Base-by-base conservation (phyloP, 2,329 filamentous ascomycete species). In the Xylariomycetidae sp. region DNA sequence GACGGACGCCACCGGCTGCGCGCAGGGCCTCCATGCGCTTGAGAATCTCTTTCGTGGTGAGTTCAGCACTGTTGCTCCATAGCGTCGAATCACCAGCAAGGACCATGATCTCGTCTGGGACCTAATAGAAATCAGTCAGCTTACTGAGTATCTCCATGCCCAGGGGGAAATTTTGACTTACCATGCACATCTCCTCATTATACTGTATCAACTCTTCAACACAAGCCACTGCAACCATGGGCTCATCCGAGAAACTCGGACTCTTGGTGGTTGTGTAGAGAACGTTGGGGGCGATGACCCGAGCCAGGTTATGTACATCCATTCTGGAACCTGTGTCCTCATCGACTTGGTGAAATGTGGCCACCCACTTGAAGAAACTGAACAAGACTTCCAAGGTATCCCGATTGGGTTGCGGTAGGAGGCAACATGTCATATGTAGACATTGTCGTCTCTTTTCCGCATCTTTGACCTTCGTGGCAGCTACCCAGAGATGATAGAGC, bases 241-340 rank as follows among this genome's bases (percentile, higher is more conserved):
- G 92, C 48, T 95, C 88, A 51, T 82, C 80, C 48, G 94, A 90
- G 44, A 88, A 76, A 27, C 76, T 77, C 6, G 74, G 70, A 30
- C 71, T 73, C 56, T 82, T 84, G 26, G 74, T 64, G 46, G 69
- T 70, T 45, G 82, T 85, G 49, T 85, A 89, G 10, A 96, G 72
- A 41, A 98, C 88, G 52, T 98, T 98, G 0, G 92, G 92, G 5
- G 90, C 89, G 60, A 98, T 96, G 43, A 98, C 92, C 3, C 94
- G 97, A 4, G 92, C 88, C 43, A 98, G 74, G 54, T 98, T 98
- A 67, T 94, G 88, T 33, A 94, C 85, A 58, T 98, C 92, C 92
- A 98, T 98, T 71, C 97, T 96, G 49, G 90, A 96, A 16, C 92
- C 92, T 15, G 85, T 85, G 57, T 98, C 92, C 53, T 98, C 92